Evolutionary conservation across 441 rosid species (phyloP).

Genomic region (Cnidoscolus chayamansa): DNA sequence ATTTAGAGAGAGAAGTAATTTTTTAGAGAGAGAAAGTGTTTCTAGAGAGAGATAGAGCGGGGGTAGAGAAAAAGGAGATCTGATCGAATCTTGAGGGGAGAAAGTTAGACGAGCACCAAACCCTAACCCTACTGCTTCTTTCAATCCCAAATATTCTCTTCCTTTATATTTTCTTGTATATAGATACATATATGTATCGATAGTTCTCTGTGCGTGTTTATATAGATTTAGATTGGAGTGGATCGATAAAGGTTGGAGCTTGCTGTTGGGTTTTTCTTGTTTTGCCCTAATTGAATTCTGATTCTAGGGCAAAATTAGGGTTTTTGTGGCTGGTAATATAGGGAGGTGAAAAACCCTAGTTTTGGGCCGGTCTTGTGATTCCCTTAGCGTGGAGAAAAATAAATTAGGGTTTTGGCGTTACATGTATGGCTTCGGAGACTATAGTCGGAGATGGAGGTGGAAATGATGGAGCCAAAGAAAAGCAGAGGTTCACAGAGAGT

Average conservation of each 20-base stretch:
- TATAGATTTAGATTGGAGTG: slow-evolving; percentile 1
- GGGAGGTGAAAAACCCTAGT: slow-evolving; percentile 30
- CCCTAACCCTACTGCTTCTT: slow-evolving; percentile 25
- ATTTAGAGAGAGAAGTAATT: slow-evolving; percentile 23
- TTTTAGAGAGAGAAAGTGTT: slow-evolving; percentile 25
- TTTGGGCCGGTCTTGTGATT: not conserved
- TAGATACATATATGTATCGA: not conserved
- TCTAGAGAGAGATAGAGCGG: slow-evolving; percentile 25
- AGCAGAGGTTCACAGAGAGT: slow-evolving; percentile 49
- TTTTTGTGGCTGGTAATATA: slow-evolving; percentile 28
- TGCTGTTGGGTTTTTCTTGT: not conserved
- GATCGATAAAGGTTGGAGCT: slow-evolving; percentile 6
- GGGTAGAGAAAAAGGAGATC: slow-evolving; percentile 33
- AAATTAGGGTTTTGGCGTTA: slow-evolving; percentile 54
- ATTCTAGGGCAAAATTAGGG: slow-evolving; percentile 42
- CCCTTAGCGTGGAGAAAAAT: slow-evolving; percentile 17
- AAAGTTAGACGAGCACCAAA: slow-evolving; percentile 32
- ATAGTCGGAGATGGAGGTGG: slow-evolving; percentile 59
- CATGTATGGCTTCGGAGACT: slow-evolving; percentile 95
- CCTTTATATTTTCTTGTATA: not conserved
- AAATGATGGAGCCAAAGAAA: slow-evolving; percentile 56
- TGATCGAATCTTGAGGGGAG: slow-evolving; percentile 29
- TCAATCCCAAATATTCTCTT: not conserved
- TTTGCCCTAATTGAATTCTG: slow-evolving; percentile 23
- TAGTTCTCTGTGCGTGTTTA: not conserved